A percentile compares a stretch with the other conserved stretches of the same genome.
Conservation (phyloP, 306 rosid genomes). For the Arachis stenosperma region DNA sequence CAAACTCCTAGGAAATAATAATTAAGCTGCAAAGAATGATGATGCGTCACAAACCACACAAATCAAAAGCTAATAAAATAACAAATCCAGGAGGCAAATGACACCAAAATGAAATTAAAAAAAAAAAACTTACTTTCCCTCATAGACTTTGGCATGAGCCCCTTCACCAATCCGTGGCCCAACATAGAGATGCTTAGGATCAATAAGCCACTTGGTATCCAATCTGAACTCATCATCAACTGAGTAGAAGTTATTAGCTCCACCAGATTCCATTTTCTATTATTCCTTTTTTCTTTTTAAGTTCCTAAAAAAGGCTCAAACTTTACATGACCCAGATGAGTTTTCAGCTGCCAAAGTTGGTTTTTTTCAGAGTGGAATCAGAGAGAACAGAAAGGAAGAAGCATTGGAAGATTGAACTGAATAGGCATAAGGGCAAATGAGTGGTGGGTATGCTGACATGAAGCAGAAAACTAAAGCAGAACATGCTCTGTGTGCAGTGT, state of each 20-base stretch:
- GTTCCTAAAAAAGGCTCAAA: slow-evolving; percentile 1
- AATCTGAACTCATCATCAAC: slow-evolving; percentile 73
- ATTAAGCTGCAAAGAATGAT: slow-evolving; percentile 12
- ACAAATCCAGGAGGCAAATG: slow-evolving; percentile 25
- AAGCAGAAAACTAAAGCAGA: slow-evolving; percentile 47
- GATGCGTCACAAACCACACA: slow-evolving; percentile 30
- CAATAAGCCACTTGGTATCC: slow-evolving; percentile 83
- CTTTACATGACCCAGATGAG: slow-evolving; percentile 41
- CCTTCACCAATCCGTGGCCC: slow-evolving; percentile 96
- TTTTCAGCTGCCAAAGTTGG: slow-evolving; percentile 25
- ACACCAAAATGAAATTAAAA: not conserved
- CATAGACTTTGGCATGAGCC: slow-evolving; percentile 94
- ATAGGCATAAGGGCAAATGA: slow-evolving; percentile 37
- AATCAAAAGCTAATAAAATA: slow-evolving; percentile 28
- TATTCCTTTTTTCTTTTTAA: not conserved
- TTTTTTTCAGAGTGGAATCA: slow-evolving; percentile 23
- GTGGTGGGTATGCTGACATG: slow-evolving; percentile 59
- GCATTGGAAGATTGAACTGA: slow-evolving; percentile 40
- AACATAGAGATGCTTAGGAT: slow-evolving; percentile 78
- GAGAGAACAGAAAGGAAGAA: slow-evolving; percentile 43
- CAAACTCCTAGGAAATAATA: slow-evolving; percentile 16
- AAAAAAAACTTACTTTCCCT: slow-evolving; percentile 79
- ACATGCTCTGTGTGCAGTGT: slow-evolving; percentile 52
- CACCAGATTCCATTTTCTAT: slow-evolving; percentile 73
- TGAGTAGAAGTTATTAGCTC: slow-evolving; percentile 56